These are phyloP conservation scores for Chrysosporium queenslandicum DNA, from an alignment of 2,329 filamentous ascomycete genomes.

Conservation along the genomic window DNA sequence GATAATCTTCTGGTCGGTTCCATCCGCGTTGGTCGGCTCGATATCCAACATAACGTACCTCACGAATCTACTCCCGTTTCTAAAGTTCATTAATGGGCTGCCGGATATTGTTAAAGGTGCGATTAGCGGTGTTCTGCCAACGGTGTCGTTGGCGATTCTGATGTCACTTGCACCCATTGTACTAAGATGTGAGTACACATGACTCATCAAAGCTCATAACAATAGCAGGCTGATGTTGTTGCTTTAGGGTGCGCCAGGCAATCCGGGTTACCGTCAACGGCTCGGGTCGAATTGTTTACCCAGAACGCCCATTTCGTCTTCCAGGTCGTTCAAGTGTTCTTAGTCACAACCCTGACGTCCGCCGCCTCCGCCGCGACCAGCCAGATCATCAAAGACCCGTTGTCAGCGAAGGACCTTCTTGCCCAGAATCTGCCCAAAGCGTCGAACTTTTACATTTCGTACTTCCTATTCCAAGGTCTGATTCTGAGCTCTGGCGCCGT, in stretches of 20 bases:
- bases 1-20: constrained; percentile 77
- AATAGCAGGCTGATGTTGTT: not conserved
- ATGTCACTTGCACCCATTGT: constrained; percentile 81
- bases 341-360: constrained; percentile 74
- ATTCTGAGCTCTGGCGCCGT: constrained; percentile 63
- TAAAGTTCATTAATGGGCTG: constrained; percentile 65
- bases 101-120: constrained; percentile 64
- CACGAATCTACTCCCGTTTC: constrained; percentile 43
- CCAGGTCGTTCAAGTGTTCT: constrained; percentile 74
- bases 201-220: not conserved
- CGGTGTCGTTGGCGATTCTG: constrained; percentile 65
- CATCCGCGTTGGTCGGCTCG: constrained; percentile 68
- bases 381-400: constrained; percentile 56
- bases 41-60: constrained; percentile 77
- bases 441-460: constrained; percentile 91
- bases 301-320: constrained; percentile 75
- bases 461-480: constrained; percentile 85
- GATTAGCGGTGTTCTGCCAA: constrained; percentile 72
- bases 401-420: constrained; percentile 54
- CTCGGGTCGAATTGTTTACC: constrained; percentile 74
- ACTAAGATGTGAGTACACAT: constrained; percentile 53
- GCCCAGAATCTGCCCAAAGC: constrained; percentile 69
- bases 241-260: constrained; percentile 67
- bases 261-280: constrained; percentile 67
- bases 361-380: constrained; percentile 63